Evolutionary conservation across 371 early-diverging fungal species (phyloP).

Genomic region (Cladochytrium tenue): DNA sequence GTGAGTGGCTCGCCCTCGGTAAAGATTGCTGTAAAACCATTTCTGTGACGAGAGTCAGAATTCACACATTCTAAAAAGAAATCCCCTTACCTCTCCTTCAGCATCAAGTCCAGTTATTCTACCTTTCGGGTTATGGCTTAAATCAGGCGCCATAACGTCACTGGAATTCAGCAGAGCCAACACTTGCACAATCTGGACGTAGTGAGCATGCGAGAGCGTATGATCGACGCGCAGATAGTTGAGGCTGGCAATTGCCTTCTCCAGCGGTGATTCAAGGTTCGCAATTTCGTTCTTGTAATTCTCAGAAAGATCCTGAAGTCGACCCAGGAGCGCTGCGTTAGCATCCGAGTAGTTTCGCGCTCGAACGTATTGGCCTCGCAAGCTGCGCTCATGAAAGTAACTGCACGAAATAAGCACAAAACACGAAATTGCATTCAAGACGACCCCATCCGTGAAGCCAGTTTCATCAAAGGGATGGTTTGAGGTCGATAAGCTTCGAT

Average conservation of each 20-base stretch:
- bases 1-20: constrained; percentile 9
- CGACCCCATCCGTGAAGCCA: constrained; percentile 8
- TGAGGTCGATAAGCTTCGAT: background rate
- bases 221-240: constrained; percentile 37
- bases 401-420: constrained; percentile 25
- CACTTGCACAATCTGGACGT: constrained; percentile 30
- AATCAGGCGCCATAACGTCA: constrained; percentile 49
- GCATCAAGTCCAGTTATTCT: constrained; percentile 37
- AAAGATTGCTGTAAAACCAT: constrained; percentile 15
- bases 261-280: constrained; percentile 51
- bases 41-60: constrained; percentile 5
- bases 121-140: constrained; percentile 39
- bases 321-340: constrained; percentile 32
- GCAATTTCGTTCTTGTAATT: constrained; percentile 32
- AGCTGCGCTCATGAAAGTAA: constrained; percentile 36
- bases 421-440: constrained; percentile 22
- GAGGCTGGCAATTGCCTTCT: constrained; percentile 43
- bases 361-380: constrained; percentile 38
- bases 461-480: background rate
- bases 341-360: constrained; percentile 26
- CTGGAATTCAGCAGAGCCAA: constrained; percentile 33
- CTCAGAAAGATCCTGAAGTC: constrained; percentile 31
- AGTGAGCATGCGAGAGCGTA: constrained; percentile 26
- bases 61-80: no score
- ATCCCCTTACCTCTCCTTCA: constrained; percentile 37